Base-by-base conservation (phyloP, 2,329 filamentous ascomycete species). In the Paraphaeosphaeria minitans region DNA sequence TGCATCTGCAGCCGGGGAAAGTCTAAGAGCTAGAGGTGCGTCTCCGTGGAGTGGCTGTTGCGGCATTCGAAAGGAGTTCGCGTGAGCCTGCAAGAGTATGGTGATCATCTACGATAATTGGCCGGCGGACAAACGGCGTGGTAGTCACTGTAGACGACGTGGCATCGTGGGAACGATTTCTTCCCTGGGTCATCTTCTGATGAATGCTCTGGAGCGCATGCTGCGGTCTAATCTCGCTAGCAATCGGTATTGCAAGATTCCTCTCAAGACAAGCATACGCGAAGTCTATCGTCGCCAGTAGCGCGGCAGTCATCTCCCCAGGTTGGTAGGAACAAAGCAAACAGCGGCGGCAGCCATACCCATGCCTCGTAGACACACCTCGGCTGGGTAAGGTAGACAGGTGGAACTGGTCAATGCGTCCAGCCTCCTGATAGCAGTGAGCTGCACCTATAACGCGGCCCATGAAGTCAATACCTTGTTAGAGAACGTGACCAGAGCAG, bases 171-270 rank as follows among this genome's bases (percentile, higher is more conserved):
- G 31, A 49, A 39, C 49, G 61, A 46, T 49, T 37, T 21, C 51
- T 58, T 45, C 49, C 47, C 50, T 56, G 50, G 13, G 41, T 22
- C 56, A 61, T 61, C 56, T 51, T 56, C 13, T 39, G 41, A 52
- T 33, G 39, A 27, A 22, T 22, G 21, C 39, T 27, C 3, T 33
- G 31, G 29, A n/a, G 22, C 35, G 50, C 37, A 57, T 55, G 29
- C 50, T 46, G 16, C 52, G 55, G 41, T 46, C 37, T 27, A 24
- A 35, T 8, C 21, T 22, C n/a, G 48, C 41, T 47, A 41, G 13
- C 37, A 16, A 22, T 55, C 22, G 42, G 51, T 42, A 57, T 21
- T 48, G 49, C 49, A 47, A 51, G 47, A 29, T 14, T 24, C 16
- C n/a, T n/a, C n/a, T n/a, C 47, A 33, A 27, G 21, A 41, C 35